Evolutionary conservation across 768 basidiomycete genomes (phyloP), one percentile per base, ranked within the genome.

Genomic region (Pulveroboletus sp.): DNA sequence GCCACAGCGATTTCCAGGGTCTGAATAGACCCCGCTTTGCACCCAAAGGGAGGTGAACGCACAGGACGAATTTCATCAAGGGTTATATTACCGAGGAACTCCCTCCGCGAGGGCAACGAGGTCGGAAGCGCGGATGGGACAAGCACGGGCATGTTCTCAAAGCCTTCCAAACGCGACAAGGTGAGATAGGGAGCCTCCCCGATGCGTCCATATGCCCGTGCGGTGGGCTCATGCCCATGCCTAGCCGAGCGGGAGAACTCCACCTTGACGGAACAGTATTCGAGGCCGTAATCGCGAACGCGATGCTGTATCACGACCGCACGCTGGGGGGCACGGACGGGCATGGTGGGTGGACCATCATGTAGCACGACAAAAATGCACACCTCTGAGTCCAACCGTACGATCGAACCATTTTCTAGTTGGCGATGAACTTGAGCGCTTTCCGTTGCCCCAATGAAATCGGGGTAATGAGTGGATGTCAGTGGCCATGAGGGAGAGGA

Each of bases 401-500:
- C 60, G 23, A 63, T 38, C 4, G 61, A 63, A 48, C 46, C 48
- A 27, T 62, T 60, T 9, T 10, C 29, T n/a, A 64, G 47, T 10
- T 35, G 37, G 10, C 45, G 54, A 26, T 55, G 36, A 29, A 63
- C 12, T 16, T n/a, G 9, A 16, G 24, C 26, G 14, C 35, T 54
- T 14, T 57, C 57, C 6, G 53, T 57, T 2, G 53, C 42, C 17
- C 50, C 59, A 6, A 61, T 16, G 32, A 64, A 63, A 46, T 64
- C 60, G 4, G 57, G 57, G n/a, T 55, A 45, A 47, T 53, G 52
- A 12, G 13, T 59, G n/a, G 59, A 57, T 5, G 50, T 50, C 30
- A 63, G 52, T 6, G 62, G 62, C 63, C 62, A 63, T n/a, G 45
- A 64, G 14, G 63, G 60, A 5, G 62, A 64, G n/a, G 63, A 62